Evolutionary conservation across 768 basidiomycete genomes (phyloP).

Genomic region (Leucosporidium scottii): DNA sequence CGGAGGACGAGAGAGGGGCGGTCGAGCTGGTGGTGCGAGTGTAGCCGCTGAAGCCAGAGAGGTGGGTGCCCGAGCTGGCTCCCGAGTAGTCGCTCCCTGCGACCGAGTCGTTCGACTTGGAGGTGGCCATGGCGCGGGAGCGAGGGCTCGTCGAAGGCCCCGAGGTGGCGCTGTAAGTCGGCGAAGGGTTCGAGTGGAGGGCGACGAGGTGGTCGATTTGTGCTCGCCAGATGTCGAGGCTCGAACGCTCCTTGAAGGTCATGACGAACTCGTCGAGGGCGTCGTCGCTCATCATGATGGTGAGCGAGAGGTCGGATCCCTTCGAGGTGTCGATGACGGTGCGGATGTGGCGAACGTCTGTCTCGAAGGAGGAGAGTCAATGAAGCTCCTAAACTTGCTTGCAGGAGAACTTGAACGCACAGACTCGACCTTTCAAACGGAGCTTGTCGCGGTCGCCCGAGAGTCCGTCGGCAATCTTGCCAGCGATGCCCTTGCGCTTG

Average conservation of each 20-base stretch:
- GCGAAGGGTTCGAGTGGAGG: slow-evolving; percentile 25
- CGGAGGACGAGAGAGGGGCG: slow-evolving; percentile 5
- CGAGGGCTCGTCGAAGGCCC: background rate
- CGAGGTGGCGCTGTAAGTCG: slow-evolving; percentile 4
- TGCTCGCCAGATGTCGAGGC: slow-evolving; percentile 78
- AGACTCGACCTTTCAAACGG: slow-evolving; percentile 88
- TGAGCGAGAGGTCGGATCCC: slow-evolving; percentile 75
- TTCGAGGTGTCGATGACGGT: slow-evolving; percentile 69
- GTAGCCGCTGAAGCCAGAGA: slow-evolving; percentile 15
- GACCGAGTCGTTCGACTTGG: background rate
- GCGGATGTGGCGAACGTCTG: slow-evolving; percentile 79
- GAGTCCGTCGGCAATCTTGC: slow-evolving; percentile 56
- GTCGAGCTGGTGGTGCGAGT: slow-evolving; percentile 25
- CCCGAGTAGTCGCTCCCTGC: slow-evolving; percentile 10
- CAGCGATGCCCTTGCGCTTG: slow-evolving; percentile 69
- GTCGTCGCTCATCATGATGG: slow-evolving; percentile 95
- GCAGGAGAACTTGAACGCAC: too few relatives aligned
- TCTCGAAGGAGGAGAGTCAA: too few relatives aligned
- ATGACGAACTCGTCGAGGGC: slow-evolving; percentile 88
- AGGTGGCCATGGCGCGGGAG: background rate
- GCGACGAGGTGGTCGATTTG: slow-evolving; percentile 70
- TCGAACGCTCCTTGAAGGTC: slow-evolving; percentile 83
- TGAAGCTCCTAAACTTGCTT: too few relatives aligned
- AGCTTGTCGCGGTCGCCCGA: slow-evolving; percentile 59
- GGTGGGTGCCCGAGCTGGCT: slow-evolving; percentile 11